Base-by-base conservation (phyloP, 2,329 filamentous ascomycete species). In the Thielaviopsis euricoi region DNA sequence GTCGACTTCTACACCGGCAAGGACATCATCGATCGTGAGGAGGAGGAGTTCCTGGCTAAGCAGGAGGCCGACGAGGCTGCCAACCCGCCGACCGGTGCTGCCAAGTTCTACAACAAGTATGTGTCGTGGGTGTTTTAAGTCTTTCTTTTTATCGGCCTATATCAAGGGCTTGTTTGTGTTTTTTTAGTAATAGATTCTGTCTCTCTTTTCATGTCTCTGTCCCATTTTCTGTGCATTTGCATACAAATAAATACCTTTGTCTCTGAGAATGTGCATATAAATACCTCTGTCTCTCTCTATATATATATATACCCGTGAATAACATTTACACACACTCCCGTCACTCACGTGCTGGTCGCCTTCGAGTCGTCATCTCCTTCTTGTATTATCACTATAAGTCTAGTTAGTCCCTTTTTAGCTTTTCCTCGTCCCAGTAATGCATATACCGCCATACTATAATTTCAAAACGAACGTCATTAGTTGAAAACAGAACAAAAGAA, bases 1-100 rank as follows among this genome's bases (percentile, higher is more conserved):
- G 82, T 77, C 33, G 85, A 89, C 72, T 78, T 89, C 61, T 87
- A 78, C 71, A 78, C 78, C 0, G 86, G 85, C 65, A 89, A 88
- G 73, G 83, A 84, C 56, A 75, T 79, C 60, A 85, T 88, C 62
- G 85, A 88, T 69, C 75, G 80, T 9, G 84, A 89, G 65, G 86
- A 89, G 71, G 77, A 80, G 60, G 81, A 80, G 62, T 89, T 84
- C 70, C 64, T 87, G 57, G 82, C 70, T 48, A 61, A 64, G 22
- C 63, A 71, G 61, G 66, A 65, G 52, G 63, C 66, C 7, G 64
- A 65, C 46, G 61, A 62, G 29, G 68, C 66, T 10, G 54, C 43
- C 10, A 53, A 61, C 53, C 58, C 60, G 9, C 58, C 53, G 6
- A 59, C 43, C 2, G 57, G 59, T 17, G 7, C 25, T 21, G n/a